Percentiles rank a stretch among this genome's conserved stretches.
These are phyloP conservation scores for Tricholoma flavovirens DNA, from an alignment of 768 basidiomycete genomes.

Conservation along the genomic window DNA sequence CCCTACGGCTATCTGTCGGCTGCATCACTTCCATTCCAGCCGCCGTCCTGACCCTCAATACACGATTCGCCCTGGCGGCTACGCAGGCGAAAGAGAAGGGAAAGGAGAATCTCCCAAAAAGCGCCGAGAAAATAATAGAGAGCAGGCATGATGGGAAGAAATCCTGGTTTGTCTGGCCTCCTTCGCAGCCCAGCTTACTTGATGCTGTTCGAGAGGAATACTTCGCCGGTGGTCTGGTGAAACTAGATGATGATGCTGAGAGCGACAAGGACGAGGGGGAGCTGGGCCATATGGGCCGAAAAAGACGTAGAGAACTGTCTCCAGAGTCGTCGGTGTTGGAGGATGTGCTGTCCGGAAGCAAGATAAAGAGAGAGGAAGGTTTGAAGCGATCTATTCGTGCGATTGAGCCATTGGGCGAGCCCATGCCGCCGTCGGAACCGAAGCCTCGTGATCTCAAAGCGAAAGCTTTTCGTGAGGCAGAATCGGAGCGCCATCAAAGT, in stretches of 20 bases:
- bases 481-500: neutral
- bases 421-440: neutral
- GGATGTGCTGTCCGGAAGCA: neutral
- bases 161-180: constrained; percentile 8
- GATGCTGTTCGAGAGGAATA: neutral
- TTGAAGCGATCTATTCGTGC: neutral
- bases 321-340: neutral
- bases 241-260: neutral
- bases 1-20: neutral
- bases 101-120: neutral
- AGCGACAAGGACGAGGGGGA: neutral
- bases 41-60: neutral
- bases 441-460: neutral
- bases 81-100: neutral
- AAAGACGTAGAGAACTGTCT: neutral
- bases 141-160: neutral
- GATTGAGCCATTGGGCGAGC: neutral
- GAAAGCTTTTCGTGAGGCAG: neutral
- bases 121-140: too few species aligned
- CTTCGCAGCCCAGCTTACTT: neutral
- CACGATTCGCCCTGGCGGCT: neutral
- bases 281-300: neutral
- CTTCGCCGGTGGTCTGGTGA: constrained; percentile 4
- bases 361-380: neutral
- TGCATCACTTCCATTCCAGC: neutral